These are phyloP conservation scores for Bryoglossum gracile DNA, from an alignment of 495 filamentous ascomycete genomes.

Conservation along the genomic window DNA sequence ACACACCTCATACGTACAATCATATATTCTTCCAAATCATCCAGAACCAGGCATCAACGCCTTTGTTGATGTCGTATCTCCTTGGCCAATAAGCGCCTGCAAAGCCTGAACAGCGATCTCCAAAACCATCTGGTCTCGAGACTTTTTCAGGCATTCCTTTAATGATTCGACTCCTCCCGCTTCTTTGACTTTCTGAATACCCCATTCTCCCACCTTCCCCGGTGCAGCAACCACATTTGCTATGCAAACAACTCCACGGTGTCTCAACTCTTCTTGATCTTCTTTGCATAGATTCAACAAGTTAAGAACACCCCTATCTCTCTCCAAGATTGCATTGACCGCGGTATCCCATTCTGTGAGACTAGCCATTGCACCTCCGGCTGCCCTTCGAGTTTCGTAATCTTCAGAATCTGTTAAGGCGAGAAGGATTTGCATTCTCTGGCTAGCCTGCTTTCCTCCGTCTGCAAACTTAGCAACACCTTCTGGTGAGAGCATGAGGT, in stretches of 20 bases:
- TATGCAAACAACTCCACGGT: constrained; percentile 72
- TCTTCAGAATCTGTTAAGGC: constrained; percentile 85
- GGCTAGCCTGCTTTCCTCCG: constrained; percentile 54
- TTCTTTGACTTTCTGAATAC: constrained; percentile 35
- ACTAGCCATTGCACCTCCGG: constrained; percentile 81
- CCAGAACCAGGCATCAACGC: too few relatives aligned
- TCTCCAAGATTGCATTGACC: constrained; percentile 58
- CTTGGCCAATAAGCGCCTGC: constrained; percentile 22
- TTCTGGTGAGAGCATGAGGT: constrained; percentile 71
- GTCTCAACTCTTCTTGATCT: constrained; percentile 63
- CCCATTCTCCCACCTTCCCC: constrained; percentile 41
- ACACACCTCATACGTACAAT: too few relatives aligned
- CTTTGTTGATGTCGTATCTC: too few relatives aligned
- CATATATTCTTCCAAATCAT: too few relatives aligned
- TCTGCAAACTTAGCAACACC: constrained; percentile 72
- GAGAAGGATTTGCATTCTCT: constrained; percentile 73
- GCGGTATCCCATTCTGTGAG: constrained; percentile 69
- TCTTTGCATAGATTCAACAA: constrained; percentile 70
- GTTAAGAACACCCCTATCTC: constrained; percentile 60
- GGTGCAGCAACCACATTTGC: constrained; percentile 50
- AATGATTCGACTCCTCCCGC: constrained; percentile 52
- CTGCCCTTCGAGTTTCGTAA: constrained; percentile 66
- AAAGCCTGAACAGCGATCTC: constrained; percentile 45
- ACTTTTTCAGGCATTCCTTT: constrained; percentile 56
- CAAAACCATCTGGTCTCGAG: constrained; percentile 54